Percentiles rank a stretch among this genome's conserved stretches.
These are phyloP conservation scores for Straminergon stramineum DNA, from an alignment of 225 moss, liverwort and hornwort species.

Conservation along the genomic window DNA sequence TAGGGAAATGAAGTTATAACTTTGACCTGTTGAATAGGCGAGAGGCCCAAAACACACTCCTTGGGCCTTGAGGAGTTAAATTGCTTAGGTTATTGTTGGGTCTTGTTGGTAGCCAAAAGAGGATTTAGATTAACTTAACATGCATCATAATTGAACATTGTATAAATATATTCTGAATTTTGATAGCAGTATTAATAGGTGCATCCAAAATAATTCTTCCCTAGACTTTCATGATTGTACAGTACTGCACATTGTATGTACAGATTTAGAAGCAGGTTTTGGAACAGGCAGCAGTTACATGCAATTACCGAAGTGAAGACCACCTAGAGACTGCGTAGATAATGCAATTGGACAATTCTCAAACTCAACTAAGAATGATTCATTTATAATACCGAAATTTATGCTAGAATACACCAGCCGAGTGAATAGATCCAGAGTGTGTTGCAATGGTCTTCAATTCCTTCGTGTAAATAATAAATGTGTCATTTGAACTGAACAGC, in stretches of 20 bases:
- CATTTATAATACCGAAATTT: neutral
- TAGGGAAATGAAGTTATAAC: too few relatives aligned
- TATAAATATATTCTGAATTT: neutral
- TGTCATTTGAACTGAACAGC: neutral
- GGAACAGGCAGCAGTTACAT: neutral
- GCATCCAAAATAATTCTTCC: neutral
- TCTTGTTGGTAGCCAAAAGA: neutral
- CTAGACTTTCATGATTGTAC: neutral
- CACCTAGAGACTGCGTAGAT: neutral
- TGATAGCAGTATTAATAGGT: neutral
- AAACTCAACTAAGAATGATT: neutral
- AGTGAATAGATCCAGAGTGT: neutral
- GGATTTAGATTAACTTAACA: neutral
- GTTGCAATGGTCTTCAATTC: neutral
- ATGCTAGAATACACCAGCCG: neutral
- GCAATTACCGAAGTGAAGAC: neutral
- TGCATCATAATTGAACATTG: neutral
- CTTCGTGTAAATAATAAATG: neutral
- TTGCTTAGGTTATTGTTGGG: too few relatives aligned
- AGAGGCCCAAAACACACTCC: too few relatives aligned
- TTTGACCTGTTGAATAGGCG: too few relatives aligned
- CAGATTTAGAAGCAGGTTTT: neutral
- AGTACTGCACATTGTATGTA: neutral
- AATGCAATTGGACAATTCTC: neutral
- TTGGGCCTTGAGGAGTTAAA: too few relatives aligned